A percentile compares a stretch with the other conserved stretches of the same genome.
phyloP scores from a whole-genome alignment of 192 early-diverging fungal species.

The Coemansia sp. region DNA sequence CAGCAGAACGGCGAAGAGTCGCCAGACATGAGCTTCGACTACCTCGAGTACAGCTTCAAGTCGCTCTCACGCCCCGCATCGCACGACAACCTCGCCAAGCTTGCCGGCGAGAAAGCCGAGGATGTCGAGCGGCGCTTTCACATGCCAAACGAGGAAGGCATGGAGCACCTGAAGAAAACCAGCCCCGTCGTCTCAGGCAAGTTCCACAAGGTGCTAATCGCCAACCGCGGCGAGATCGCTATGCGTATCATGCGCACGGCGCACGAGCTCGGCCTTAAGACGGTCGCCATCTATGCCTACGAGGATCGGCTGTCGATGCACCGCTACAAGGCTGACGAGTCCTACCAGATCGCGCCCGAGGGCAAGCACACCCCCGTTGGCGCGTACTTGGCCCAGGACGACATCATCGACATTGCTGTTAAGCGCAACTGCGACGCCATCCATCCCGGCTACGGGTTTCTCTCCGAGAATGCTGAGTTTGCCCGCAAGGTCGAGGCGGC shows the following conservation, averaged over 20 bases:
- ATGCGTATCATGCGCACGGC: conserved; percentile 92
- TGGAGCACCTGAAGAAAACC: conserved; percentile 53
- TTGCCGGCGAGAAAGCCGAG: conserved; percentile 25
- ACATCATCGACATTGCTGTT: conserved; percentile 87
- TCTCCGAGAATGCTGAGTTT: conserved; percentile 92
- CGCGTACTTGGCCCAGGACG: conserved; percentile 92
- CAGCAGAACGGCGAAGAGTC: conserved; percentile 29
- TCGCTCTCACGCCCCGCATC: conserved; percentile 46
- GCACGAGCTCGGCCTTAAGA: conserved; percentile 86
- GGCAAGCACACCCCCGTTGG: conserved; percentile 83
- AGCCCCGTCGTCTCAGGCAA: conserved; percentile 44
- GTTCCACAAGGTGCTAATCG: conserved; percentile 58
- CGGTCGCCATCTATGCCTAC: conserved; percentile 85
- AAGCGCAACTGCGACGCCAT: conserved; percentile 79
- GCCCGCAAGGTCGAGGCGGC: conserved; percentile 84
- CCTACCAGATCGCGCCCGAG: conserved; percentile 88
- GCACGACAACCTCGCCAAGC: conserved; percentile 40
- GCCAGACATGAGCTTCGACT: conserved; percentile 55
- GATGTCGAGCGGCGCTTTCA: conserved; percentile 54
- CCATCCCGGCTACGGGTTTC: conserved; percentile 96
- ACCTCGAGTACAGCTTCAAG: conserved; percentile 56
- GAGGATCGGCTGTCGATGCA: conserved; percentile 93
- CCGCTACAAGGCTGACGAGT: conserved; percentile 94
- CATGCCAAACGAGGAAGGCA: conserved; percentile 57
- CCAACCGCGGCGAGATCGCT: conserved; percentile 83